Evolutionary conservation across 208 protist genomes (phyloP).

Genomic region (Trypanosoma avium): DNA sequence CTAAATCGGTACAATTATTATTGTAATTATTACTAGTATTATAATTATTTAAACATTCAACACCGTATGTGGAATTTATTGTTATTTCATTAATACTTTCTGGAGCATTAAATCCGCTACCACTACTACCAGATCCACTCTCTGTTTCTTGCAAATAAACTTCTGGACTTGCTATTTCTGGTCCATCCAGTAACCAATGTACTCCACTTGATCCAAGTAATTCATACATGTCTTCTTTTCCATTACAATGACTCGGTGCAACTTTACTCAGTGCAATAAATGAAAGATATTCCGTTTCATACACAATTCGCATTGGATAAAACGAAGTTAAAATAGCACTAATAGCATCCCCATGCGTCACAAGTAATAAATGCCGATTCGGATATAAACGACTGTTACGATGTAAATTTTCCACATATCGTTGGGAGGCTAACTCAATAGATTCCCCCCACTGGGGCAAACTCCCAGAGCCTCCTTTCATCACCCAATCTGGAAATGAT

Average conservation of each 20-base stretch:
- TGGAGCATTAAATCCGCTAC: neutral
- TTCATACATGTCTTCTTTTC: slow-evolving; percentile 28
- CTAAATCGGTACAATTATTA: no score
- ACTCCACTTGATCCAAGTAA: slow-evolving; percentile 49
- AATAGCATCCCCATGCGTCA: slow-evolving; percentile 83
- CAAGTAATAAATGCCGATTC: slow-evolving; percentile 41
- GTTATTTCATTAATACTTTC: neutral
- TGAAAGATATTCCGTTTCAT: slow-evolving; percentile 73
- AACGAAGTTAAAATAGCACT: slow-evolving; percentile 53
- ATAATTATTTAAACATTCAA: neutral
- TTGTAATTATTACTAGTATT: no score
- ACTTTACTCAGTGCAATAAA: slow-evolving; percentile 63
- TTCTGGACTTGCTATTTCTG: neutral
- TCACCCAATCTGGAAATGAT: neutral
- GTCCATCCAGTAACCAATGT: slow-evolving; percentile 41
- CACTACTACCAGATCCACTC: neutral
- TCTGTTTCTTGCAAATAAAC: neutral
- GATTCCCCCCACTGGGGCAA: slow-evolving; percentile 73
- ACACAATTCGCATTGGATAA: slow-evolving; percentile 71
- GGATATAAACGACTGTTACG: neutral
- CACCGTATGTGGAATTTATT: neutral
- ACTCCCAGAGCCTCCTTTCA: slow-evolving; percentile 17
- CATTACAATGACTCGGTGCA: slow-evolving; percentile 12
- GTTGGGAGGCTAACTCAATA: slow-evolving; percentile 40
- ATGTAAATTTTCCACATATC: slow-evolving; percentile 24